phyloP scores from a whole-genome alignment of 148 eudicot species.

The Euryodendron excelsum region DNA sequence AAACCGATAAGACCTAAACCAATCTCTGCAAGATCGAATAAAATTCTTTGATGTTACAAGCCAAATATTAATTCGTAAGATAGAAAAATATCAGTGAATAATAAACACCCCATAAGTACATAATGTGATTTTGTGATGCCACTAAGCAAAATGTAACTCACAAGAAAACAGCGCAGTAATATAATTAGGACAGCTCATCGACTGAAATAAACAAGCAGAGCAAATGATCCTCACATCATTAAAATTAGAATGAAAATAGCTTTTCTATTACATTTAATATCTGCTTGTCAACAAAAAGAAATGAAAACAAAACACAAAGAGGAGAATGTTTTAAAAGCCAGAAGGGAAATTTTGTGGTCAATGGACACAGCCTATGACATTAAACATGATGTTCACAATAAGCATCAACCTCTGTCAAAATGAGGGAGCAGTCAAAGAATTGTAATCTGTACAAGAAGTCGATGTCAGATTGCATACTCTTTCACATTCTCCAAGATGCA shows the following conservation, averaged over 20 bases:
- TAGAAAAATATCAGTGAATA: background rate
- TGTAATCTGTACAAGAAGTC: too few species aligned
- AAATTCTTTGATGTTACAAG: background rate
- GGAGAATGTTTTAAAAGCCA: background rate
- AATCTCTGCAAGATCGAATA: constrained; percentile 36
- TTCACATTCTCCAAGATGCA: too few species aligned
- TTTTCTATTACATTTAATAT: background rate
- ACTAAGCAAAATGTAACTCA: background rate
- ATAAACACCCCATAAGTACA: background rate
- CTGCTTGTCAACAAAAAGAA: background rate
- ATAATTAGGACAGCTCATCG: background rate
- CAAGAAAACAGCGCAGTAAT: background rate
- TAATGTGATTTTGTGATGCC: background rate
- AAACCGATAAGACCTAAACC: constrained; percentile 57
- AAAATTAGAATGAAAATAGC: background rate
- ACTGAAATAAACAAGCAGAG: background rate
- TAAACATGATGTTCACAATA: too few species aligned
- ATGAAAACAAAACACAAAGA: background rate
- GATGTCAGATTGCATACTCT: too few species aligned
- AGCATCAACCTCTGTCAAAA: too few species aligned
- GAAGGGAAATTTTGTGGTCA: background rate
- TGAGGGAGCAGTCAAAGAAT: too few species aligned
- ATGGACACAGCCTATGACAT: too few species aligned
- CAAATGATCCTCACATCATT: too few species aligned
- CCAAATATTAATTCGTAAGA: background rate